phyloP scores from a whole-genome alignment of 2,329 filamentous ascomycete species.

The Arachnomyces sp. region DNA sequence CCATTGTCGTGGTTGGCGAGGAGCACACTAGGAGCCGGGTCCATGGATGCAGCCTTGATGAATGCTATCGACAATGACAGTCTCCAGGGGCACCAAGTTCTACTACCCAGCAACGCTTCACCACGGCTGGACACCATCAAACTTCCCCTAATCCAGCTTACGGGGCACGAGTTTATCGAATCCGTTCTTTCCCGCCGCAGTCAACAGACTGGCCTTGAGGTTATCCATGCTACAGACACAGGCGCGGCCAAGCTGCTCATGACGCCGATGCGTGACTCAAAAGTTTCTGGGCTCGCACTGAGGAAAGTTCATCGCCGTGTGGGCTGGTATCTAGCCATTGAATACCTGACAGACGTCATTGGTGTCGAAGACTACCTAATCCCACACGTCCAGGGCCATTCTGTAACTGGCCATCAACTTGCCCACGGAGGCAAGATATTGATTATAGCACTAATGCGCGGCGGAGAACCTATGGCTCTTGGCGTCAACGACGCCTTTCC shows the following conservation, averaged over 20 bases:
- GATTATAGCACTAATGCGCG: conserved; percentile 57
- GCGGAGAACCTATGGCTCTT: conserved; percentile 55
- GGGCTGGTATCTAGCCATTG: conserved; percentile 48
- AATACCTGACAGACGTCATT: conserved; percentile 39
- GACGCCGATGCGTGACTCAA: conserved; percentile 47
- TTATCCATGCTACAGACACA: conserved; percentile 42
- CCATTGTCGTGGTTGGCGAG: conserved; percentile 50
- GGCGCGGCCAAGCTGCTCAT: conserved; percentile 44
- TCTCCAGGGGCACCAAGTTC: conserved; percentile 39
- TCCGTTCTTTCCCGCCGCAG: conserved; percentile 15
- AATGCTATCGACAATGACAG: conserved; percentile 34
- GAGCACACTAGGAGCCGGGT: conserved; percentile 40
- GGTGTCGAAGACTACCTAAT: conserved; percentile 46
- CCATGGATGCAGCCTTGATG: conserved; percentile 44
- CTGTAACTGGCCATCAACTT: conserved; percentile 41
- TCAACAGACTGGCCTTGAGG: conserved; percentile 10
- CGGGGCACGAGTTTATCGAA: conserved; percentile 20
- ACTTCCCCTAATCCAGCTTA: conserved; percentile 38
- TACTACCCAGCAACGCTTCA: conserved; percentile 35
- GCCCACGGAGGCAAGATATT: conserved; percentile 41
- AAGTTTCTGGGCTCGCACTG: conserved; percentile 38
- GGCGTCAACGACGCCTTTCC: conserved; percentile 51
- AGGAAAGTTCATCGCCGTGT: conserved; percentile 42
- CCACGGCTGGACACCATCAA: conserved; percentile 37
- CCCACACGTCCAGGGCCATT: conserved; percentile 45